A percentile compares a stretch with the other conserved stretches of the same genome.
Evolutionary conservation across 2,329 filamentous ascomycete genomes (phyloP).

Genomic region (Curvularia hawaiiensis): DNA sequence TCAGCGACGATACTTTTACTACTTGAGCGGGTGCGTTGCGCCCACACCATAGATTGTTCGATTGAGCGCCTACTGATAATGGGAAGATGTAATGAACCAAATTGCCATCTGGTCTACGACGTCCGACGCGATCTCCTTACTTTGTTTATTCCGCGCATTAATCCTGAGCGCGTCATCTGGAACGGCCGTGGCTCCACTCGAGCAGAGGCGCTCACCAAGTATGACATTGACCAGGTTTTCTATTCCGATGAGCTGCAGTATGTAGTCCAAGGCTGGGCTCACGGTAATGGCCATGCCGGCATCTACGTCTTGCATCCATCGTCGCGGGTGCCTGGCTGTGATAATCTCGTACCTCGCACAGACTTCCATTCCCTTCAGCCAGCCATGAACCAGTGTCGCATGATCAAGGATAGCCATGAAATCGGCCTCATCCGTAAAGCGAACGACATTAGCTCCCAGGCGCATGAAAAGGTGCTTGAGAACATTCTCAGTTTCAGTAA

Average conservation of each 20-base stretch:
- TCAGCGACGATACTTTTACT: conserved; percentile 67
- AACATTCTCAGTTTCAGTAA: conserved; percentile 68
- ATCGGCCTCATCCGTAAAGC: conserved; percentile 79
- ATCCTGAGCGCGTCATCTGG: conserved; percentile 66
- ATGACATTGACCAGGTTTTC: conserved; percentile 74
- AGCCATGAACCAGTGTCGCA: conserved; percentile 78
- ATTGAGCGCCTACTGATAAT: conserved; percentile 17
- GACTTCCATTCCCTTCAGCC: conserved; percentile 59
- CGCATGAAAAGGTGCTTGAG: conserved; percentile 74
- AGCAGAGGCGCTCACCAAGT: conserved; percentile 64
- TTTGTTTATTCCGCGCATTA: conserved; percentile 75
- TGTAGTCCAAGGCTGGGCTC: conserved; percentile 41
- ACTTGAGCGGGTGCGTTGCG: conserved; percentile 56
- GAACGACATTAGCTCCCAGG: conserved; percentile 77
- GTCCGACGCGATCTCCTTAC: conserved; percentile 65
- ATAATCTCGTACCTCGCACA: conserved; percentile 18
- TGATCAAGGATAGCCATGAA: conserved; percentile 85
- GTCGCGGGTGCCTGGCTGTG: conserved; percentile 24
- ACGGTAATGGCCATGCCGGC: conserved; percentile 25
- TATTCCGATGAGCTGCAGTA: conserved; percentile 51
- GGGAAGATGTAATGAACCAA: conserved; percentile 53
- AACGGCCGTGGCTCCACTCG: conserved; percentile 65
- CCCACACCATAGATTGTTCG: background rate
- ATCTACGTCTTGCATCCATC: conserved; percentile 45
- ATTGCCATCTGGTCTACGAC: conserved; percentile 63